Conservation (phyloP, 352 stramenopile species). For the Phytopythium oedochilum region DNA sequence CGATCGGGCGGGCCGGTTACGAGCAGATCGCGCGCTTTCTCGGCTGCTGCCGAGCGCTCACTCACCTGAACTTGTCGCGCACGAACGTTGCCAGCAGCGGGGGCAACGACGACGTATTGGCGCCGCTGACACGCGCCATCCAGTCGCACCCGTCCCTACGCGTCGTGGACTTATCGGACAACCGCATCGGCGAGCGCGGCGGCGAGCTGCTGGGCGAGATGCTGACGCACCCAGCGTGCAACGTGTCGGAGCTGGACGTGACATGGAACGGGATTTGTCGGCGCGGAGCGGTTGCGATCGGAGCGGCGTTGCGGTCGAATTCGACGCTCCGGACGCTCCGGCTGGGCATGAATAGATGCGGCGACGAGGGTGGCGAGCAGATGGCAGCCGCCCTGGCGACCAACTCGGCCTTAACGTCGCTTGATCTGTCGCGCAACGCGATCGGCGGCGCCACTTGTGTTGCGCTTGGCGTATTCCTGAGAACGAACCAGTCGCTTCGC, state of each 20-base stretch:
- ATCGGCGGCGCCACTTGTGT: conserved; percentile 48
- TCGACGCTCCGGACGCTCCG: conserved; percentile 34
- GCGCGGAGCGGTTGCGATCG: conserved; percentile 43
- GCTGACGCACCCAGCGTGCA: conserved; percentile 44
- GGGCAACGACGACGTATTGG: conserved; percentile 28
- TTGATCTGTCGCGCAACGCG: conserved; percentile 63
- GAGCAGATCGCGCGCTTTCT: conserved; percentile 56
- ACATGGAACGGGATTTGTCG: conserved; percentile 74
- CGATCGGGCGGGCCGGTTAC: conserved; percentile 45
- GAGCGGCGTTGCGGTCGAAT: conserved; percentile 48
- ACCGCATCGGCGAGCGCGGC: conserved; percentile 49
- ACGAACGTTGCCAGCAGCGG: conserved; percentile 23
- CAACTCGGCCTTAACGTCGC: conserved; percentile 39
- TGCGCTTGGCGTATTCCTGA: conserved; percentile 54
- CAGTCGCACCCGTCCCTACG: conserved; percentile 44
- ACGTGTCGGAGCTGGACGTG: conserved; percentile 43
- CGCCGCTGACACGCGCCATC: conserved; percentile 44
- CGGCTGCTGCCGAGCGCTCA: conserved; percentile 32
- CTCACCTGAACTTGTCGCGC: conserved; percentile 54
- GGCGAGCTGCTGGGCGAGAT: conserved; percentile 54
- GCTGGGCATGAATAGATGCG: conserved; percentile 69
- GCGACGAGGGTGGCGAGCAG: conserved; percentile 55
- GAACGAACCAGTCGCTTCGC: conserved; percentile 32
- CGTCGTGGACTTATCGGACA: conserved; percentile 59
- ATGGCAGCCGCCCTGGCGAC: conserved; percentile 39